Evolutionary conservation across 768 basidiomycete genomes (phyloP).

Genomic region (Phanerodontia chrysosporium): DNA sequence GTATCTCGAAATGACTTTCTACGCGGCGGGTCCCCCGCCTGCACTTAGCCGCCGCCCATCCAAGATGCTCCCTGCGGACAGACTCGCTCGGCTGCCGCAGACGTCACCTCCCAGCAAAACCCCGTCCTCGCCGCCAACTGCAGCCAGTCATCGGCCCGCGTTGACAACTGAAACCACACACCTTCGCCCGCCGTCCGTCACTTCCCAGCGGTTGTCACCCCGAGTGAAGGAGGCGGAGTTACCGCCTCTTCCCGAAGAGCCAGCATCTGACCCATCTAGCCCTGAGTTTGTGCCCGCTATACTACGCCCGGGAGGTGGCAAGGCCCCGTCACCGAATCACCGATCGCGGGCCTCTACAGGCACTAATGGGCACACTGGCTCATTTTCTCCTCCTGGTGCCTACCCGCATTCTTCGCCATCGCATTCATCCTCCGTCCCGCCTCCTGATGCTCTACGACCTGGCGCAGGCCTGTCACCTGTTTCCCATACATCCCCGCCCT

Average conservation of each 20-base stretch:
- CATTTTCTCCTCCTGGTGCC: neutral
- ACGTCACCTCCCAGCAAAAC: neutral
- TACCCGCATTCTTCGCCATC: neutral
- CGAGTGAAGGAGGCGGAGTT: neutral
- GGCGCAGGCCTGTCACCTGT: neutral
- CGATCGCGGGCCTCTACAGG: neutral
- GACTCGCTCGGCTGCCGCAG: slow-evolving; percentile 19
- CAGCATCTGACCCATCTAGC: neutral
- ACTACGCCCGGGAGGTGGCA: slow-evolving; percentile 37
- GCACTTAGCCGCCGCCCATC: slow-evolving; percentile 27
- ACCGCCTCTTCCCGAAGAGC: neutral
- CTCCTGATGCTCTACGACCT: neutral
- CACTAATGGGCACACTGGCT: neutral
- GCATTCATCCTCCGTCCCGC: slow-evolving; percentile 10
- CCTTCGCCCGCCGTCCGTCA: neutral
- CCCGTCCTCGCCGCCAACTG: neutral
- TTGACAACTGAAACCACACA: neutral
- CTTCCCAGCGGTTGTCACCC: neutral
- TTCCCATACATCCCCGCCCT: neutral
- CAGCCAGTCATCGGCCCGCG: neutral
- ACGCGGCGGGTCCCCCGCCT: slow-evolving; percentile 60
- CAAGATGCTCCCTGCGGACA: slow-evolving; percentile 25
- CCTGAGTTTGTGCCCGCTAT: slow-evolving; percentile 31
- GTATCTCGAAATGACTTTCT: slow-evolving; percentile 94
- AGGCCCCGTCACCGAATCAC: neutral